These are phyloP conservation scores for Claviceps capensis DNA, from an alignment of 2,329 filamentous ascomycete species.

Conservation along the genomic window DNA sequence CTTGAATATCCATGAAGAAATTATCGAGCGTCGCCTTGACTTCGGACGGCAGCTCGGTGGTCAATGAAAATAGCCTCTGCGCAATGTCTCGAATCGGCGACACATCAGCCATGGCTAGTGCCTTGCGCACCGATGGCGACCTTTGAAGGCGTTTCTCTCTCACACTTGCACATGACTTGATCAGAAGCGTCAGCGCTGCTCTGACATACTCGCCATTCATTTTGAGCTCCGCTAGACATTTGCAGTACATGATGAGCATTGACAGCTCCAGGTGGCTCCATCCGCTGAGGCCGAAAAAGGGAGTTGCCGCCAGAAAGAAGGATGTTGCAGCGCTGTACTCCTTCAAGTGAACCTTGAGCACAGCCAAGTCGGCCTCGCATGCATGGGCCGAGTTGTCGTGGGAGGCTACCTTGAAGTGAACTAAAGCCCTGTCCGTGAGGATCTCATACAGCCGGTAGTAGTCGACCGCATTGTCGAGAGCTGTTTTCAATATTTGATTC, in stretches of 20 bases:
- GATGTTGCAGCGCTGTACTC: slow-evolving; percentile 62
- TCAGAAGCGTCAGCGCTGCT: slow-evolving; percentile 59
- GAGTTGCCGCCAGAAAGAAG: slow-evolving; percentile 66
- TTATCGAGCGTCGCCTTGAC: slow-evolving; percentile 54
- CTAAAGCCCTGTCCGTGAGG: slow-evolving; percentile 72
- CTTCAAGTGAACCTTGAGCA: slow-evolving; percentile 63
- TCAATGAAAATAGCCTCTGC: slow-evolving; percentile 31
- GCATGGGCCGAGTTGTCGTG: slow-evolving; percentile 65
- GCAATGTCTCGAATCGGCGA: slow-evolving; percentile 34
- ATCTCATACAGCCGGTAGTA: slow-evolving; percentile 58
- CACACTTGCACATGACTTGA: slow-evolving; percentile 47
- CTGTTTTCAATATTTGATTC: slow-evolving; percentile 42
- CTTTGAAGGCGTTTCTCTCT: slow-evolving; percentile 31
- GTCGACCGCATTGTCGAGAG: slow-evolving; percentile 45
- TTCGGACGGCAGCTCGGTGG: slow-evolving; percentile 37
- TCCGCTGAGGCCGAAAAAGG: slow-evolving; percentile 61
- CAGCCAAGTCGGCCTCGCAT: slow-evolving; percentile 71
- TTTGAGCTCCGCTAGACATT: slow-evolving; percentile 65
- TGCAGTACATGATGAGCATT: slow-evolving; percentile 74
- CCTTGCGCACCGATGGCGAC: slow-evolving; percentile 9
- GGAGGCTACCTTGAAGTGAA: slow-evolving; percentile 68
- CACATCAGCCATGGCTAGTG: slow-evolving; percentile 12
- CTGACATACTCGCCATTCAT: slow-evolving; percentile 68
- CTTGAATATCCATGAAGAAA: slow-evolving; percentile 57
- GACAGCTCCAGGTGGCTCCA: slow-evolving; percentile 73